Percentiles rank a stretch among this genome's conserved stretches.
Evolutionary conservation across 139 green algal species (phyloP).

Genomic region (Haematococcus lacustris): DNA sequence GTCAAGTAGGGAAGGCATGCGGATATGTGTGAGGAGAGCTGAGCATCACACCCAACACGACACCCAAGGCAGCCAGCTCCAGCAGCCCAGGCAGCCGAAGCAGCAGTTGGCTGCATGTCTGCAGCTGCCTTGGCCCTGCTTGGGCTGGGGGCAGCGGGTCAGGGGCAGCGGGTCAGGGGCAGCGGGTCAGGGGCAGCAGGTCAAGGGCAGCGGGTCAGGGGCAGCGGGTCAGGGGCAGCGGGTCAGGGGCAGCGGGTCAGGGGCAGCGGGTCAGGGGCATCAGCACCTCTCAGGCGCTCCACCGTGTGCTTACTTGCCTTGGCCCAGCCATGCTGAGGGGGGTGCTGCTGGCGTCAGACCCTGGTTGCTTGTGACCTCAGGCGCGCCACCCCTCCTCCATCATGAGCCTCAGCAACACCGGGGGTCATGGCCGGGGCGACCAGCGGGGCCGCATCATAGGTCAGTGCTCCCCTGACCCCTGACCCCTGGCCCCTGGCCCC

Average conservation of each 20-base stretch:
- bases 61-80: neutral
- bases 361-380: conserved; percentile 11
- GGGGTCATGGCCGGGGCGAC: conserved; percentile 48
- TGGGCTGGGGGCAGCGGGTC: too few relatives aligned
- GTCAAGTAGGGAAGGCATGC: neutral
- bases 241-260: too few relatives aligned
- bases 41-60: too few relatives aligned
- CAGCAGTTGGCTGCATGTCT: neutral
- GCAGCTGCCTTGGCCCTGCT: neutral
- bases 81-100: neutral
- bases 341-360: neutral
- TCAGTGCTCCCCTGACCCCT: too few relatives aligned
- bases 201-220: too few relatives aligned
- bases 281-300: too few relatives aligned
- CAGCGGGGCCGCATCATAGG: conserved; percentile 47
- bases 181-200: too few relatives aligned
- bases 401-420: conserved; percentile 55
- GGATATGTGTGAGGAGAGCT: too few relatives aligned
- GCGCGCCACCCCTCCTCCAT: conserved; percentile 42
- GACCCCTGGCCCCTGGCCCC: too few relatives aligned
- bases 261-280: too few relatives aligned
- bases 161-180: too few relatives aligned
- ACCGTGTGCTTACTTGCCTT: neutral
- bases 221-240: too few relatives aligned
- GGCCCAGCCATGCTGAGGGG: neutral